Evolutionary conservation across 1,284 basidiomycete genomes (phyloP).

Genomic region (Boletus holoroseus): DNA sequence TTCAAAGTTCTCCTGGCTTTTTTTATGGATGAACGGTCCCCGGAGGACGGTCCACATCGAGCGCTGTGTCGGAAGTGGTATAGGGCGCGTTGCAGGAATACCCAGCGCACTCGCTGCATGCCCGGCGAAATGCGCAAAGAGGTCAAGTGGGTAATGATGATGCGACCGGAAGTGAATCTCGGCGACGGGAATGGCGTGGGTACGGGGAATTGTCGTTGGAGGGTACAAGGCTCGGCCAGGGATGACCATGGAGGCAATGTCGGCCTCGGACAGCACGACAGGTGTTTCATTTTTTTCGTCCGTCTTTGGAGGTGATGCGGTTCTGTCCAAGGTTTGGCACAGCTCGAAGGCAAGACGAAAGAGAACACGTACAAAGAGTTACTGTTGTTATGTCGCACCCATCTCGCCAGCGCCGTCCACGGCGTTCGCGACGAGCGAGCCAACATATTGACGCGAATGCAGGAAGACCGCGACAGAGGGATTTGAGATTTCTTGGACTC

Average conservation of each 20-base stretch:
- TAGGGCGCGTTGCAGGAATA: slow-evolving; percentile 73
- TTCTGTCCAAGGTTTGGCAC: slow-evolving; percentile 1
- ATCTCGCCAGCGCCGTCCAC: slow-evolving; percentile 19
- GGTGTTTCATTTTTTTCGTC: slow-evolving; percentile 6
- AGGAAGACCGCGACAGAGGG: neutral
- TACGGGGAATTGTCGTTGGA: slow-evolving; percentile 53
- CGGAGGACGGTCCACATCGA: slow-evolving; percentile 84
- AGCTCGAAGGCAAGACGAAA: neutral
- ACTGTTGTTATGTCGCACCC: slow-evolving; percentile 17
- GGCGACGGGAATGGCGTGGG: slow-evolving; percentile 77
- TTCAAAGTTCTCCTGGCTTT: slow-evolving; percentile 95
- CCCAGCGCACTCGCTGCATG: slow-evolving; percentile 81
- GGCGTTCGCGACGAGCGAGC: slow-evolving; percentile 16
- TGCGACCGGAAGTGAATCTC: slow-evolving; percentile 81
- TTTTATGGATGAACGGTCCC: slow-evolving; percentile 91
- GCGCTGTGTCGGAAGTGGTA: slow-evolving; percentile 70
- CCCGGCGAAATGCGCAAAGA: slow-evolving; percentile 80
- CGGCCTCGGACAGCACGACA: slow-evolving; percentile 37
- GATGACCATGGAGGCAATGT: slow-evolving; percentile 48
- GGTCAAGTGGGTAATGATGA: slow-evolving; percentile 61
- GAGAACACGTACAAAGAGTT: slow-evolving; percentile 14
- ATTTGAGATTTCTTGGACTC: neutral
- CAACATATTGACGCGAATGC: slow-evolving; percentile 17
- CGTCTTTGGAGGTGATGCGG: slow-evolving; percentile 2
- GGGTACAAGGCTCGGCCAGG: slow-evolving; percentile 54